Percentiles rank a stretch among this genome's conserved stretches.
phyloP scores from a whole-genome alignment of 2,329 filamentous ascomycete genomes.

The Microsporum ferrugineum region DNA sequence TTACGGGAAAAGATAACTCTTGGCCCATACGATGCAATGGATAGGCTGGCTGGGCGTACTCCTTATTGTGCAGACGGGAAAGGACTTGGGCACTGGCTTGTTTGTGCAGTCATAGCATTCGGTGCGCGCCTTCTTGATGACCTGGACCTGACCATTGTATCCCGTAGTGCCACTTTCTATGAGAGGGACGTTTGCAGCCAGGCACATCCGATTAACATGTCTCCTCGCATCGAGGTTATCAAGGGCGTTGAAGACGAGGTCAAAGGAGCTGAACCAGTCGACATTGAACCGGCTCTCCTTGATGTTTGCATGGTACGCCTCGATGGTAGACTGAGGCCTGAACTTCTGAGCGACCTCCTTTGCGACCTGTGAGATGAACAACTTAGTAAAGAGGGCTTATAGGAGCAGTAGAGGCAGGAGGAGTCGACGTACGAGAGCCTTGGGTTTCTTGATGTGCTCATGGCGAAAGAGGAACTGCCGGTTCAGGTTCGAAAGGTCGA shows the following conservation, averaged over 20 bases:
- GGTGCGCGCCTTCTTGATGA: conserved; percentile 77
- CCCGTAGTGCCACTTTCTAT: conserved; percentile 96
- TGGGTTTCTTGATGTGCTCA: conserved; percentile 96
- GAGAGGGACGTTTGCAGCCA: conserved; percentile 78
- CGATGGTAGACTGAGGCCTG: conserved; percentile 75
- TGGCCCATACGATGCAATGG: conserved; percentile 97
- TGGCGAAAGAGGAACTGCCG: conserved; percentile 93
- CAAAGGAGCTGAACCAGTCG: conserved; percentile 74
- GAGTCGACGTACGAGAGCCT: conserved; percentile 60
- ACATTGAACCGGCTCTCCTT: conserved; percentile 80
- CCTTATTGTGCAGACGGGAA: conserved; percentile 92
- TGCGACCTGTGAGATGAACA: conserved; percentile 52
- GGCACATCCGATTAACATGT: conserved; percentile 95
- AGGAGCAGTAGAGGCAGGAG: conserved; percentile 3
- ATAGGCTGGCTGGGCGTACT: conserved; percentile 94
- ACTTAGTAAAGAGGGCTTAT: not conserved
- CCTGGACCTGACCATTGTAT: conserved; percentile 94
- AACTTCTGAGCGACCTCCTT: conserved; percentile 85
- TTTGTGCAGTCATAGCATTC: conserved; percentile 93
- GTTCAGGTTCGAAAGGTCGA: conserved; percentile 94
- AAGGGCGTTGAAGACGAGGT: conserved; percentile 87
- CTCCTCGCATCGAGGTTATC: conserved; percentile 90
- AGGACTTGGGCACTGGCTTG: conserved; percentile 84
- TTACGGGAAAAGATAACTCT: conserved; percentile 81
- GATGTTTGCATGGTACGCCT: conserved; percentile 88